Percentiles rank a stretch among this genome's conserved stretches.
These are phyloP conservation scores for Pestalotiopsis sp. DNA, from an alignment of 2,329 filamentous ascomycete species.

Conservation along the genomic window DNA sequence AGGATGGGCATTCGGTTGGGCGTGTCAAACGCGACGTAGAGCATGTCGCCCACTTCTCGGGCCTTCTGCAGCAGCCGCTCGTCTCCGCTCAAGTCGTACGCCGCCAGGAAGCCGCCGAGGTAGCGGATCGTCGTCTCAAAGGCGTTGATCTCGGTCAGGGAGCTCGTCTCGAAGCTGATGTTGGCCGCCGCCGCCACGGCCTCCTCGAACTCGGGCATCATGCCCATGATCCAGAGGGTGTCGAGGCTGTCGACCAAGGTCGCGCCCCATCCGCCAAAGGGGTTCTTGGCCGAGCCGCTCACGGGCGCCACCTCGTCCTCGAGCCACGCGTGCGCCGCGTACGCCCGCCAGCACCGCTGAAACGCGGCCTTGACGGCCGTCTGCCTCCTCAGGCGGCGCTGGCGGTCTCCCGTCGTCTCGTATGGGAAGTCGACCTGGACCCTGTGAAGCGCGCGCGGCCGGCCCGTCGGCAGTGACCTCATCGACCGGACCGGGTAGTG, in stretches of 20 bases:
- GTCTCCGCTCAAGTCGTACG: constrained; percentile 40
- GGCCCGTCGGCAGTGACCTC: constrained; percentile 23
- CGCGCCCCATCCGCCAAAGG: constrained; percentile 47
- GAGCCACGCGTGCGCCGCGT: constrained; percentile 42
- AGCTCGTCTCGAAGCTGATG: constrained; percentile 45
- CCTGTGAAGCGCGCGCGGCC: constrained; percentile 21
- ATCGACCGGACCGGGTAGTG: constrained; percentile 25
- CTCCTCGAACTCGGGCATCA: constrained; percentile 46
- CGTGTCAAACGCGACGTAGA: constrained; percentile 34
- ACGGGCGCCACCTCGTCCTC: constrained; percentile 46
- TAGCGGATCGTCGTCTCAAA: constrained; percentile 43
- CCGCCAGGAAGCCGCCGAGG: constrained; percentile 30
- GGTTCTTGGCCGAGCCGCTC: constrained; percentile 38
- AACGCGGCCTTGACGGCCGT: constrained; percentile 24
- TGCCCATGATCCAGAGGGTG: constrained; percentile 44
- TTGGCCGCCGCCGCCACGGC: constrained; percentile 41
- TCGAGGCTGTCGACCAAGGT: constrained; percentile 46
- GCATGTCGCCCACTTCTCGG: constrained; percentile 41
- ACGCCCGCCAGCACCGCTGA: constrained; percentile 37
- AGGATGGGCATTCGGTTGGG: constrained; percentile 34
- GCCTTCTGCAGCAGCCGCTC: constrained; percentile 39
- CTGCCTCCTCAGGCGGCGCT: constrained; percentile 21
- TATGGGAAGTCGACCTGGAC: constrained; percentile 22
- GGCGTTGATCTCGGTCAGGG: constrained; percentile 30
- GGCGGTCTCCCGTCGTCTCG: constrained; percentile 20